Conservation (phyloP, 192 early-diverging fungal genomes). For the Linnemannia exigua region DNA sequence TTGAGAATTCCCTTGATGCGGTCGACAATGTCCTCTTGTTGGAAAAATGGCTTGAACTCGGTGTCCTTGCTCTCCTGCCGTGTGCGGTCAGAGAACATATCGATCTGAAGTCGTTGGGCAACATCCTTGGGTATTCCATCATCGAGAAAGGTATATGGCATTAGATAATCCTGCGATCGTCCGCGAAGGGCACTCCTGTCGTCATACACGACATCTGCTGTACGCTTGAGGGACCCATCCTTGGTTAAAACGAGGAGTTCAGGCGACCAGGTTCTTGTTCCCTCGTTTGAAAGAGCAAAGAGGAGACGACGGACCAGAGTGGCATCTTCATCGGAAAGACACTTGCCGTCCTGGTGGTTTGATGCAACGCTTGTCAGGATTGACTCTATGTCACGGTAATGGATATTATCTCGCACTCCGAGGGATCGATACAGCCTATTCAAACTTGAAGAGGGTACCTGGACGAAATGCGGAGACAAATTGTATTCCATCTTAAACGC, state of each 20-base stretch:
- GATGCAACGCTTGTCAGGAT: neutral
- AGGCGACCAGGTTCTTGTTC: neutral
- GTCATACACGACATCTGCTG: constrained; percentile 6
- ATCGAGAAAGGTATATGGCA: neutral
- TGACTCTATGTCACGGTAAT: neutral
- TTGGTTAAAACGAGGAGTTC: neutral
- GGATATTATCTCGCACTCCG: neutral
- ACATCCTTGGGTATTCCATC: neutral
- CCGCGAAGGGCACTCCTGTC: constrained; percentile 1
- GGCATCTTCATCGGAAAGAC: constrained; percentile 3
- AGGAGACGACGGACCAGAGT: neutral
- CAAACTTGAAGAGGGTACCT: neutral
- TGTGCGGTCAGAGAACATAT: neutral
- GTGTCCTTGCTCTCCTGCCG: neutral
- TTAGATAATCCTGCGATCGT: neutral
- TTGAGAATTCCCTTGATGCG: constrained; percentile 27
- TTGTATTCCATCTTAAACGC: neutral
- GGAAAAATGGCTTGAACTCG: neutral
- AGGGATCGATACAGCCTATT: neutral
- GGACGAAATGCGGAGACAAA: neutral
- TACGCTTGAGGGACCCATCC: neutral
- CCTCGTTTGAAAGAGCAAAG: neutral
- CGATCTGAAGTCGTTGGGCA: constrained; percentile 15
- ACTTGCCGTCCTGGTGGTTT: neutral
- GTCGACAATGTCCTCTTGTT: constrained; percentile 14